Evolutionary conservation across 371 early-diverging fungal species (phyloP).

Genomic region (Mortierella polycephala): DNA sequence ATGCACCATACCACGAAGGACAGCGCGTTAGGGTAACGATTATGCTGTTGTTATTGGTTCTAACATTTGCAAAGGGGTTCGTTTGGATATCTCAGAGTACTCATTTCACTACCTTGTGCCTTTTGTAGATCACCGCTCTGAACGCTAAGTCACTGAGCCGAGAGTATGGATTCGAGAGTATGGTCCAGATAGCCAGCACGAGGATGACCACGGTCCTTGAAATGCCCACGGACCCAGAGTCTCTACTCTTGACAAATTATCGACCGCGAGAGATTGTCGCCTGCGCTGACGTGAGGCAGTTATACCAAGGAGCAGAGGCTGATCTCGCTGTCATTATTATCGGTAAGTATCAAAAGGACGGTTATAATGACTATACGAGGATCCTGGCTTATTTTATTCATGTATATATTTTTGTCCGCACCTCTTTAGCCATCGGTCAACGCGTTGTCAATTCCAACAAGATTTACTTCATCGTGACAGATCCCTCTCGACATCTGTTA

Average conservation of each 20-base stretch:
- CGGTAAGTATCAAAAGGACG: conserved; percentile 53
- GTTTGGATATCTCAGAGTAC: too few species aligned
- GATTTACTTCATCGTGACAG: conserved; percentile 32
- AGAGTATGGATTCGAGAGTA: conserved; percentile 29
- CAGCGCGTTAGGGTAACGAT: conserved; percentile 61
- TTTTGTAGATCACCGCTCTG: conserved; percentile 57
- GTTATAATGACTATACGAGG: background rate
- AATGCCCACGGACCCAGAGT: conserved; percentile 26
- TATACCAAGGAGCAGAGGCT: conserved; percentile 57
- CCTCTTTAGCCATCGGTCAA: conserved; percentile 21
- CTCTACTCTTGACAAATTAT: conserved; percentile 53
- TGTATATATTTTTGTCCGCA: background rate
- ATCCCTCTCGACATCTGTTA: conserved; percentile 23
- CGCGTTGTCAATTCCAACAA: conserved; percentile 11
- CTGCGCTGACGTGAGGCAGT: conserved; percentile 53
- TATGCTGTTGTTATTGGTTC: too few species aligned
- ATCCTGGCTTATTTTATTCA: background rate
- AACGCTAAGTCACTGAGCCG: conserved; percentile 56
- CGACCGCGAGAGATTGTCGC: conserved; percentile 57
- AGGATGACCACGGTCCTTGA: conserved; percentile 60
- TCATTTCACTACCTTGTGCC: background rate
- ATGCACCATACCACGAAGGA: conserved; percentile 62
- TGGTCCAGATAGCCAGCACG: conserved; percentile 57
- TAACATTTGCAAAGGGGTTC: too few species aligned
- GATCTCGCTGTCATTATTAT: conserved; percentile 68